Base-by-base conservation (phyloP, 257 asterid species). In the Anisodus tanguticus region DNA sequence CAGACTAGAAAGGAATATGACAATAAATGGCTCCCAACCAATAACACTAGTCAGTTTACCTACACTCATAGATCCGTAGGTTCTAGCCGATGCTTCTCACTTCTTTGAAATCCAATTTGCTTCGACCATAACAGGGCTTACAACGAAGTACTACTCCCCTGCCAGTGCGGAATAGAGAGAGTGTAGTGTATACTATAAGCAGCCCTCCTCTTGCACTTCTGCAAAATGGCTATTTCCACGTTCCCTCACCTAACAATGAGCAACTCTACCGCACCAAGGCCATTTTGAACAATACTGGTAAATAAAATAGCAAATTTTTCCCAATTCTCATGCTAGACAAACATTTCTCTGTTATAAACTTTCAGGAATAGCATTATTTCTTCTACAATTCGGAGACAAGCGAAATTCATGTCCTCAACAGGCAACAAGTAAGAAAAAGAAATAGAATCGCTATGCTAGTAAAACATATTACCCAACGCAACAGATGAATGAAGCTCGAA, bases 391-490 rank as follows among this genome's bases (percentile, higher is more conserved):
- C 5, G 41, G 37, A 63, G 69, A 63, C 16, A 9, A 63, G 47
- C 47, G 26, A 31, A 64, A 31, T 66, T 5, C 4, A 11, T 66
- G n/a, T 1, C 81, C 51, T 74, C 12, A 49, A 74, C 8, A 6
- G 58, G 62, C 45, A 53, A 76, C 47, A 76, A 76, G 7, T 51
- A 76, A 12, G 64, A 26, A 47, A 22, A 26, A 37, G 80, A 74
- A 74, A 74, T 19, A 22, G 80, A 76, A 31, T 31, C 35, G 2
- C 1, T 31, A 31, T 31, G 35, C 35, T 31, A 31, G 35, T 31
- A 76, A 51, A 82, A 8, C 31, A 6, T 15, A 45, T 8, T 82
- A 82, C 81, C 85, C 79, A 26, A 19, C 6, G 81, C 81, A 82
- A 68, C 45, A 72, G 49, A 82, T 58, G 17, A 39, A 51, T 7